phyloP scores from a whole-genome alignment of 2,329 filamentous ascomycete species.

The Cryphonectria naterciae region DNA sequence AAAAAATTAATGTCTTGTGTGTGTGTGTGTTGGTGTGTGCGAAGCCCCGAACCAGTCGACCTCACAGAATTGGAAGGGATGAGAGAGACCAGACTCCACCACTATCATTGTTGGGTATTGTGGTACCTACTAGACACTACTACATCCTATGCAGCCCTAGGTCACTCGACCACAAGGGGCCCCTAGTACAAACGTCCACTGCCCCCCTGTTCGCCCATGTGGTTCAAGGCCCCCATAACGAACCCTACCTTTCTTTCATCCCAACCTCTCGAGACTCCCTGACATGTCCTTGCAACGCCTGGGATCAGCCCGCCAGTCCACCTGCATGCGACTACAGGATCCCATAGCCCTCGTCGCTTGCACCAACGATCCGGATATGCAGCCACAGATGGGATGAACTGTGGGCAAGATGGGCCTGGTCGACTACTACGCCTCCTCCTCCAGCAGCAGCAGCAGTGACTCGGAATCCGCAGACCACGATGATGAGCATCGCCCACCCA shows the following conservation, averaged over 20 bases:
- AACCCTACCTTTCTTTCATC: neutral
- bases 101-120: neutral
- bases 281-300: neutral
- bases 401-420: slow-evolving; percentile 42
- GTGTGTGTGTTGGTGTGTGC: neutral
- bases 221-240: neutral
- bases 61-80: neutral
- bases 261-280: neutral
- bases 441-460: slow-evolving; percentile 19
- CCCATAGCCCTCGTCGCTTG: neutral
- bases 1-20: neutral
- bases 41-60: neutral
- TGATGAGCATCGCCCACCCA: slow-evolving; percentile 23
- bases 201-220: neutral
- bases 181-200: neutral
- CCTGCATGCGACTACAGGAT: neutral
- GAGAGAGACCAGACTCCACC: neutral
- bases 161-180: neutral
- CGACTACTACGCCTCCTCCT: slow-evolving; percentile 43
- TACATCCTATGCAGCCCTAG: neutral
- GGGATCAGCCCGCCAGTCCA: neutral
- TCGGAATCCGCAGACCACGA: slow-evolving; percentile 20
- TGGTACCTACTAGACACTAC: neutral
- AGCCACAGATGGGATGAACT: neutral
- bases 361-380: neutral